A percentile compares a stretch with the other conserved stretches of the same genome.
Evolutionary conservation across 2,329 filamentous ascomycete genomes (phyloP).

Genomic region (Pezizomycotina sp.): DNA sequence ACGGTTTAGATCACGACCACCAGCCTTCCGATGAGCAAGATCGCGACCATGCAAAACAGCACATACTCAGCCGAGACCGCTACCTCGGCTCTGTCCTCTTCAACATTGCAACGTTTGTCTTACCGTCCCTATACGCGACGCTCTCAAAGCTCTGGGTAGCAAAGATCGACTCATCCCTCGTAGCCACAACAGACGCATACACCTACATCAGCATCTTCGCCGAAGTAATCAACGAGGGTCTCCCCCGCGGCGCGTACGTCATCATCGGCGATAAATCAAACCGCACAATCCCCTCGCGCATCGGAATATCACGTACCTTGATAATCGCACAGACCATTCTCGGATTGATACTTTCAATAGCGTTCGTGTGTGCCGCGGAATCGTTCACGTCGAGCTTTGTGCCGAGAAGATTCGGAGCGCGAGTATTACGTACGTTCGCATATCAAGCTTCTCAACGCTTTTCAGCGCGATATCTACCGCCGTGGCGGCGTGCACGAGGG

Average conservation of each 20-base stretch:
- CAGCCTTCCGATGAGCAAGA: too few relatives aligned
- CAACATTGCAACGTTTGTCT: constrained; percentile 45
- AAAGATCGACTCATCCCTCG: constrained; percentile 44
- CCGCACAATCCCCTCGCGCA: constrained; percentile 35
- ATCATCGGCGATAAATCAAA: constrained; percentile 49
- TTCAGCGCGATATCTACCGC: constrained; percentile 47
- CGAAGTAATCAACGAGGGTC: constrained; percentile 56
- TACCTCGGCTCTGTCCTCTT: constrained; percentile 45
- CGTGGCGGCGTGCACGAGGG: constrained; percentile 44
- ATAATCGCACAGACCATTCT: constrained; percentile 43
- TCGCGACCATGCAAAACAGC: too few relatives aligned
- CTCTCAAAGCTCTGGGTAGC: constrained; percentile 57
- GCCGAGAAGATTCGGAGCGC: constrained; percentile 40
- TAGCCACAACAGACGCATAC: constrained; percentile 43
- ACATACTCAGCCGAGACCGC: too few relatives aligned
- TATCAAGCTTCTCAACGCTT: constrained; percentile 46
- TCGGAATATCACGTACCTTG: constrained; percentile 46
- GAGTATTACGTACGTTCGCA: constrained; percentile 48
- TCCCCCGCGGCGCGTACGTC: constrained; percentile 50
- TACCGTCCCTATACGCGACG: constrained; percentile 51
- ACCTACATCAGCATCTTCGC: constrained; percentile 42
- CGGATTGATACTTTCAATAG: constrained; percentile 43
- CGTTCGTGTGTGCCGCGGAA: constrained; percentile 39
- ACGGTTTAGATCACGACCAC: too few relatives aligned
- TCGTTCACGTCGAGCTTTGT: constrained; percentile 47